A percentile compares a stretch with the other conserved stretches of the same genome.
Conservation (phyloP, 306 rosid species). For the Quercus rubra region DNA sequence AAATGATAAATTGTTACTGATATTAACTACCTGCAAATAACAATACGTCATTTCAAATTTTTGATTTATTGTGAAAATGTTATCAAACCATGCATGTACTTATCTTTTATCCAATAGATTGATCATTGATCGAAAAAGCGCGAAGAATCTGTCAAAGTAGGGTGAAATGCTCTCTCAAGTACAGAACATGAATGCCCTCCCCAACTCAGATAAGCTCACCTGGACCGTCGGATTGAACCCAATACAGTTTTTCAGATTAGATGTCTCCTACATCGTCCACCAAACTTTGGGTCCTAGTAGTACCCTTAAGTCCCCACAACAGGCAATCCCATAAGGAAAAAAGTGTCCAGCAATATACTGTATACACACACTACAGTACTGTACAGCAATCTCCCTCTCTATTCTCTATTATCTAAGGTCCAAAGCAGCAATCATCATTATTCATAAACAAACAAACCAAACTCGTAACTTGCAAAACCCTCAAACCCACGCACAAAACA, state of each 20-base stretch:
- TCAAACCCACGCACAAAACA: slow-evolving; percentile 11
- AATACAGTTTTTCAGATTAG: not conserved
- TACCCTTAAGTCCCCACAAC: not conserved
- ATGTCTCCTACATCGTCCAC: not conserved
- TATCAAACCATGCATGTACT: accelerated
- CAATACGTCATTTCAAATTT: accelerated
- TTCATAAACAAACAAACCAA: not conserved
- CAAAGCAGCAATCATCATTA: not conserved
- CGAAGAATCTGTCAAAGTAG: not conserved
- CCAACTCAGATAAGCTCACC: not conserved
- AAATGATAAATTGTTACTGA: accelerated
- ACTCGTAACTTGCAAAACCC: slow-evolving; percentile 1
- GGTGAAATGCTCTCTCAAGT: slow-evolving; percentile 2
- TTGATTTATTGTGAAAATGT: accelerated
- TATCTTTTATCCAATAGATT: too few relatives aligned
- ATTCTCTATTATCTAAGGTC: not conserved
- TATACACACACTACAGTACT: too few relatives aligned
- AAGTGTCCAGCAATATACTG: too few relatives aligned
- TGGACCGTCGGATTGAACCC: not conserved
- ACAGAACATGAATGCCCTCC: not conserved
- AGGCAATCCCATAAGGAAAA: not conserved
- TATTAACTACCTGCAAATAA: accelerated
- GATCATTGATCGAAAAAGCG: too few relatives aligned
- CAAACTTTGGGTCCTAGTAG: slow-evolving; percentile 1
- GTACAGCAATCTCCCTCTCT: not conserved